Percentiles rank a stretch among this genome's conserved stretches.
These are phyloP conservation scores for Ophiocordyceps unilateralis DNA, from an alignment of 2,329 filamentous ascomycete species.

Conservation along the genomic window DNA sequence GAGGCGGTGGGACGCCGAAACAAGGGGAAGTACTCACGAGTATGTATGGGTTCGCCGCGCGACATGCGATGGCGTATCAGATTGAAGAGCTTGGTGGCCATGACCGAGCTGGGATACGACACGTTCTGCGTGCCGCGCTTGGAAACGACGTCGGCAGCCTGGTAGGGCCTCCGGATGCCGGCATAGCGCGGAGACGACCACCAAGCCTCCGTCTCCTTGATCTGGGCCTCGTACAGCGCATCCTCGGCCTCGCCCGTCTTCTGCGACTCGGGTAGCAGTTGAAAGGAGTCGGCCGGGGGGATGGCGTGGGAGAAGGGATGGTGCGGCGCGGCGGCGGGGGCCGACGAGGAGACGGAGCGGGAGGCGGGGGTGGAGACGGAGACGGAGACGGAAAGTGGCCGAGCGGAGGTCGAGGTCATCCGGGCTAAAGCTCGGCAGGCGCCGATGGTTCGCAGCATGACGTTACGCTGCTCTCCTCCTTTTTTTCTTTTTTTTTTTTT, in stretches of 20 bases:
- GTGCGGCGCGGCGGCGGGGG: conserved; percentile 1
- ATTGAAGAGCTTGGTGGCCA: conserved; percentile 90
- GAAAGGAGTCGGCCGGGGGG: conserved; percentile 57
- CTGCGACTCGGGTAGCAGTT: conserved; percentile 59
- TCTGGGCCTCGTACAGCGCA: conserved; percentile 64
- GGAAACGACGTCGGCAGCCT: conserved; percentile 76
- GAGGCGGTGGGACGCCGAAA: background rate
- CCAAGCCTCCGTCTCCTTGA: conserved; percentile 77
- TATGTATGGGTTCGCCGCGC: conserved; percentile 79
- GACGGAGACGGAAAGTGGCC: background rate
- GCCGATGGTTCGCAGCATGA: background rate
- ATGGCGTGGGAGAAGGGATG: conserved; percentile 13
- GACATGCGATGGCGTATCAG: conserved; percentile 62
- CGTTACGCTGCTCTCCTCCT: background rate
- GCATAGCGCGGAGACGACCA: conserved; percentile 73
- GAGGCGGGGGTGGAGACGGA: background rate
- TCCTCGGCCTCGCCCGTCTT: conserved; percentile 75
- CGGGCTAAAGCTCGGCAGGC: background rate
- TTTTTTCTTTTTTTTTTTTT: too few species aligned
- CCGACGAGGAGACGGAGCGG: background rate
- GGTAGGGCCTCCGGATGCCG: conserved; percentile 85
- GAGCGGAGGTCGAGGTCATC: background rate
- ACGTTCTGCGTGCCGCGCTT: conserved; percentile 82
- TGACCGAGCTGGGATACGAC: conserved; percentile 78
- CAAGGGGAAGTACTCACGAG: conserved; percentile 46